These are phyloP conservation scores for Sclerospora graminicola DNA, from an alignment of 352 stramenopile species.

Conservation along the genomic window DNA sequence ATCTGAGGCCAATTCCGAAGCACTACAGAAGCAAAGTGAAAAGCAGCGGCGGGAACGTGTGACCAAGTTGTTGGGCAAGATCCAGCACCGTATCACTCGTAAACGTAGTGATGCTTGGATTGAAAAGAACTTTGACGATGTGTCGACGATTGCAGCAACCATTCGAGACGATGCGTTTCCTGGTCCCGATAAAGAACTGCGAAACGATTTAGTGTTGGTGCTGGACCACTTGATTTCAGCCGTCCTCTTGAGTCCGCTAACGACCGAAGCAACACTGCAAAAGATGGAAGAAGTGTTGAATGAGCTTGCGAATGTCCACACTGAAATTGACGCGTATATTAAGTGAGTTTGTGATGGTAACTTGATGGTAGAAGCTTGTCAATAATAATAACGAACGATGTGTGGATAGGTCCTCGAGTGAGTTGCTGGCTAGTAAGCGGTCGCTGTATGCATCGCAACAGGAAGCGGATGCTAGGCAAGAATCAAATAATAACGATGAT, in stretches of 20 bases:
- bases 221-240: slow-evolving; percentile 64
- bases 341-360: slow-evolving; percentile 13
- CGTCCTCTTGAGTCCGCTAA: slow-evolving; percentile 42
- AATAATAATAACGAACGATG: no score
- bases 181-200: slow-evolving; percentile 27
- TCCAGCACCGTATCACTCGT: slow-evolving; percentile 55
- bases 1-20: slow-evolving; percentile 3
- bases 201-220: slow-evolving; percentile 49
- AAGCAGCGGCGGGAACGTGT: slow-evolving; percentile 25
- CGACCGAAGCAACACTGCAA: slow-evolving; percentile 19
- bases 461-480: neutral
- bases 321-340: slow-evolving; percentile 55
- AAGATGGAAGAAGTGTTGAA: slow-evolving; percentile 33
- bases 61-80: slow-evolving; percentile 35
- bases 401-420: slow-evolving; percentile 25
- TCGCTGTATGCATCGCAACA: slow-evolving; percentile 9
- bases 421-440: slow-evolving; percentile 28
- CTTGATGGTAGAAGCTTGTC: neutral
- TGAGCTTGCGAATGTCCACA: slow-evolving; percentile 24
- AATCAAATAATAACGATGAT: slow-evolving; percentile 13
- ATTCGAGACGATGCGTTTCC: slow-evolving; percentile 20
- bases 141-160: slow-evolving; percentile 26
- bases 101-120: slow-evolving; percentile 56
- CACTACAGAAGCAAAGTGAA: slow-evolving; percentile 15
- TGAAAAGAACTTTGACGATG: slow-evolving; percentile 45